phyloP scores from a whole-genome alignment of 176 grass and related monocot genomes.

The Secale cereale region DNA sequence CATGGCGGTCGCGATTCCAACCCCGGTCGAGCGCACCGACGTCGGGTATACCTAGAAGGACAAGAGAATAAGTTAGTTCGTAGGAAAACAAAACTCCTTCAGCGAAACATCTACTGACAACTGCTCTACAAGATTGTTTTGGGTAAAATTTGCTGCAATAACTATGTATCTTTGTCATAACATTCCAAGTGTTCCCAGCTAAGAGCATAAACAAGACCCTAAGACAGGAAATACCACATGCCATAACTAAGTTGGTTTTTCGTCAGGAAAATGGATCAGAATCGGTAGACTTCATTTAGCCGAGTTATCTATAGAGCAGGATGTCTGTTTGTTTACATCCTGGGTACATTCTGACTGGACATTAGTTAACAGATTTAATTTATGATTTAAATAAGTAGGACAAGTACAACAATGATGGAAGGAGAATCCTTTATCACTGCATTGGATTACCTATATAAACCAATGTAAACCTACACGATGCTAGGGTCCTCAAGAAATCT shows the following conservation, averaged over 20 bases:
- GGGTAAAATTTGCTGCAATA: background rate
- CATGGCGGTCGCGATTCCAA: constrained; percentile 52
- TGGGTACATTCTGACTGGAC: background rate
- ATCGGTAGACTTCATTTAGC: background rate
- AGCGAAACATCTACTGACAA: background rate
- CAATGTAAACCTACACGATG: background rate
- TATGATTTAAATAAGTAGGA: background rate
- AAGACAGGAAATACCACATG: background rate
- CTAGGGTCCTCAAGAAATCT: background rate
- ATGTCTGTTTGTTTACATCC: background rate
- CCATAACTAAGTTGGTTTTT: background rate
- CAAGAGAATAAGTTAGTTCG: background rate
- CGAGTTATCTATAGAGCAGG: background rate
- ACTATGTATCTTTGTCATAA: background rate
- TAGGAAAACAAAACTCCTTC: background rate
- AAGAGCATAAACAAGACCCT: background rate
- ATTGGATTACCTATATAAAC: background rate
- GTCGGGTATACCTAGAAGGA: constrained; percentile 67
- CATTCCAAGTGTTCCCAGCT: background rate
- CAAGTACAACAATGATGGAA: background rate
- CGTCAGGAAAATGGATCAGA: background rate
- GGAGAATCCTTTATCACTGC: background rate
- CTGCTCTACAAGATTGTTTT: background rate
- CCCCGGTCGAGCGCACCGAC: constrained; percentile 55
- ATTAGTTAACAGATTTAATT: background rate